Conservation (phyloP, 805 yeast species). For the Ogataea angusta region DNA sequence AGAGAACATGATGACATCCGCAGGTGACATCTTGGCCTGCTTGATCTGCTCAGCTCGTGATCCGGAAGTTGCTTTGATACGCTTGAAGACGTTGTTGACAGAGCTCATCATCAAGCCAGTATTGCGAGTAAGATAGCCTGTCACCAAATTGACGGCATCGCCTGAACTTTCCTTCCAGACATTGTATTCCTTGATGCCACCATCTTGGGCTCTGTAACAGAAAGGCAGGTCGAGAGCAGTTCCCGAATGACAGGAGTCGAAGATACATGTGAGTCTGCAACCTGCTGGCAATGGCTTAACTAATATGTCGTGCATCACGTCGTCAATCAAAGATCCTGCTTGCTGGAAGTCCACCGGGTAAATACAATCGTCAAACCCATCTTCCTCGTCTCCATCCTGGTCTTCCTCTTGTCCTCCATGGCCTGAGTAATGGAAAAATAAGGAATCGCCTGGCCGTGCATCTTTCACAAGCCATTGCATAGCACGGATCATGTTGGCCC, state of each 20-base stretch:
- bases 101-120: conserved; percentile 39
- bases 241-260: conserved; percentile 87
- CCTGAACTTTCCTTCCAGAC: conserved; percentile 71
- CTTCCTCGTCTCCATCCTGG: conserved; percentile 37
- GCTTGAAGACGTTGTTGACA: conserved; percentile 34
- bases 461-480: conserved; percentile 77
- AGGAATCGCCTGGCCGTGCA: conserved; percentile 73
- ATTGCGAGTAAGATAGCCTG: conserved; percentile 61
- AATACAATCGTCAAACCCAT: conserved; percentile 37
- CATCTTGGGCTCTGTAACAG: conserved; percentile 71
- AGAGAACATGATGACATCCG: conserved; percentile 71
- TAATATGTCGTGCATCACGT: conserved; percentile 66
- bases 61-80: conserved; percentile 32
- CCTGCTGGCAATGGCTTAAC: conserved; percentile 71
- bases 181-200: conserved; percentile 78
- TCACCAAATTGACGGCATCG: conserved; percentile 57
- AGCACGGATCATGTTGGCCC: conserved; percentile 68
- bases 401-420: conserved; percentile 80
- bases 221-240: conserved; percentile 79
- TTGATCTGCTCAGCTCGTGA: conserved; percentile 39
- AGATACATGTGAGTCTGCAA: conserved; percentile 72
- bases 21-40: conserved; percentile 63
- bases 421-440: conserved; percentile 82
- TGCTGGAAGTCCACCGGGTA: conserved; percentile 48
- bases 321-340: conserved; percentile 70